Evolutionary conservation across 805 yeast species (phyloP).

Genomic region (Pichia pseudocactophila): DNA sequence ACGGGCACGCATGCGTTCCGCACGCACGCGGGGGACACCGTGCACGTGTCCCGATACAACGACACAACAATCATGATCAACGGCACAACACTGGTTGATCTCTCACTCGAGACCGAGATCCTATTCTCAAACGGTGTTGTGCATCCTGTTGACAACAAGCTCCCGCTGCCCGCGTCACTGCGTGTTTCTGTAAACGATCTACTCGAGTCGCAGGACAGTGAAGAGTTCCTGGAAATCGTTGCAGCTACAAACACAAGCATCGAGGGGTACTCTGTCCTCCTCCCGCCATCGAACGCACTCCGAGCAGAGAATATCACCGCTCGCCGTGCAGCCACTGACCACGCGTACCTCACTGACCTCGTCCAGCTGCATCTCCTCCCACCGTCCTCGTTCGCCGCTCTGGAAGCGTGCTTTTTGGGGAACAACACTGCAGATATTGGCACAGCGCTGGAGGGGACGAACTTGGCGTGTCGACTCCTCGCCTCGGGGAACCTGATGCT

Average conservation of each 20-base stretch:
- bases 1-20: slow-evolving; percentile 21
- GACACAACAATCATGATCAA: slow-evolving; percentile 9
- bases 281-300: slow-evolving; percentile 60
- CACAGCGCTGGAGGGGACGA: slow-evolving; percentile 37
- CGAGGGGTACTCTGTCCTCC: slow-evolving; percentile 48
- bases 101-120: slow-evolving; percentile 49
- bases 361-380: slow-evolving; percentile 65
- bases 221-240: slow-evolving; percentile 36
- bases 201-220: slow-evolving; percentile 43
- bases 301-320: slow-evolving; percentile 40
- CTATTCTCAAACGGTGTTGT: slow-evolving; percentile 79
- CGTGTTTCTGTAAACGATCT: slow-evolving; percentile 47
- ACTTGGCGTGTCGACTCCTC: slow-evolving; percentile 35
- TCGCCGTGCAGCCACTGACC: slow-evolving; percentile 29
- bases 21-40: slow-evolving; percentile 3
- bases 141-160: slow-evolving; percentile 43
- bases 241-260: slow-evolving; percentile 25
- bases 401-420: slow-evolving; percentile 36
- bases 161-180: slow-evolving; percentile 50
- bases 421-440: slow-evolving; percentile 21
- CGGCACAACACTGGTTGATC: slow-evolving; percentile 20
- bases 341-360: slow-evolving; percentile 37
- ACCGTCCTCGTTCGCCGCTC: slow-evolving; percentile 36
- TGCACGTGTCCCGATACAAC: slow-evolving; percentile 2
- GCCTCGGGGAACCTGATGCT: slow-evolving; percentile 31